Evolutionary conservation across 148 eudicot species (phyloP).

Genomic region (Amaranthus cruentus): DNA sequence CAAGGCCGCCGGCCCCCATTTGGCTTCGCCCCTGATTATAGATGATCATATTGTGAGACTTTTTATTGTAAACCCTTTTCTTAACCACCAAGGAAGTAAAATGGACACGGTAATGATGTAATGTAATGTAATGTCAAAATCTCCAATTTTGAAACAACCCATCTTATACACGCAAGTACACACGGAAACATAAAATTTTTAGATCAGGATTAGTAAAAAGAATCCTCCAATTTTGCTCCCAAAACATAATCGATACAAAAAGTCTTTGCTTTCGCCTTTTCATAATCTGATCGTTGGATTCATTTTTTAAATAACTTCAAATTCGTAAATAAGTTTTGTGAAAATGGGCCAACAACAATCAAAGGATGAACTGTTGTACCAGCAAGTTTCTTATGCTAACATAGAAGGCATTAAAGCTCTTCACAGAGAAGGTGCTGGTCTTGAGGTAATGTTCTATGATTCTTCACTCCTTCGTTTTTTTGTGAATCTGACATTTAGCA

Average conservation of each 20-base stretch:
- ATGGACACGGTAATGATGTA: neutral
- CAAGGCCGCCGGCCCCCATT: too few species aligned
- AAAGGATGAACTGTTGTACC: slow-evolving; percentile 74
- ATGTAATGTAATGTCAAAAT: neutral
- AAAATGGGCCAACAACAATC: slow-evolving; percentile 84
- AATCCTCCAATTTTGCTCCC: slow-evolving; percentile 2
- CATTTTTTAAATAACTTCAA: neutral
- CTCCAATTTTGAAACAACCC: neutral
- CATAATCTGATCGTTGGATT: neutral
- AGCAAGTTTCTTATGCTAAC: slow-evolving; percentile 68
- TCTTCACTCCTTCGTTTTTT: neutral
- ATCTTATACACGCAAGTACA: slow-evolving; percentile 4
- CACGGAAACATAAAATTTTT: neutral
- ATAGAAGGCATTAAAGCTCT: slow-evolving; percentile 73
- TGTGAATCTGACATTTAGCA: too few species aligned
- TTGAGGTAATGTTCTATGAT: slow-evolving; percentile 52
- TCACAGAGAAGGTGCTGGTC: slow-evolving; percentile 67
- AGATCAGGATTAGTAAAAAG: neutral
- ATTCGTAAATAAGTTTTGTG: neutral
- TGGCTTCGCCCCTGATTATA: too few species aligned
- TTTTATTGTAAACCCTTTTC: slow-evolving; percentile 8
- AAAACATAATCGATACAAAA: neutral
- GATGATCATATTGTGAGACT: too few species aligned
- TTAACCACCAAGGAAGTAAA: slow-evolving; percentile 35
- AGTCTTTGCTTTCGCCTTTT: neutral